Evolutionary conservation across 2,329 filamentous ascomycete genomes (phyloP), one percentile per base, ranked within the genome.

Genomic region (Pseudocercospora vitis): DNA sequence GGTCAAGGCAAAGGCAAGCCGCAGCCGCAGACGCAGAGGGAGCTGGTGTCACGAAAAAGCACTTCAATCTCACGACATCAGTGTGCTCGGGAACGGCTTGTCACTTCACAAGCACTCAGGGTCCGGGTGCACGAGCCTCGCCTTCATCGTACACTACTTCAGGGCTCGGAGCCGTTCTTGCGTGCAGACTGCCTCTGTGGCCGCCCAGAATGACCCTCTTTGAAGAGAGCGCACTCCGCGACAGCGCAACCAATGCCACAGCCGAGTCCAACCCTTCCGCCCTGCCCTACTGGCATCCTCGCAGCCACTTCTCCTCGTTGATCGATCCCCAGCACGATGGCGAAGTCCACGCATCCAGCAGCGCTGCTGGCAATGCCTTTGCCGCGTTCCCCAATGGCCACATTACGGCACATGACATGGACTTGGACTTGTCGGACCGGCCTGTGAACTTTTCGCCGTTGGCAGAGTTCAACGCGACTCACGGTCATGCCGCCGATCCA

Each of bases 211-310:
- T 63, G 60, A 56, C 58, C 4, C 55, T 56, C 21, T 61, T 63
- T 45, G 54, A 63, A 35, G 60, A 63, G 46, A 61, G 58, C 33
- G 60, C 60, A 23, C 46, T 63, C 29, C 58, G 60, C 48, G 57
- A 60, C 28, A 58, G 56, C 55, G 59, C 53, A 12, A 44, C 56
- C 6, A 49, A 28, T 9, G 53, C 53, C 19, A 45, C 48, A 37
- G 45, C 18, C n/a, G 39, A 44, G 19, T 24, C 49, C 11, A 42
- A 44, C 33, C 37, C 57, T 4, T 57, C 60, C 12, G 55, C 56
- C 3, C 44, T 63, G 28, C 60, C 60, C 1, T 63, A 63, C 39
- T 63, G 60, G 60, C 60, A 61, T 46, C 58, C 58, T 7, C 53
- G 50, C 9, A 61, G 58, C 49, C 56, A 61, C n/a, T 63, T 63